phyloP scores from a whole-genome alignment of 1,139 yeast species.

The Sporopachydermia cereana region DNA sequence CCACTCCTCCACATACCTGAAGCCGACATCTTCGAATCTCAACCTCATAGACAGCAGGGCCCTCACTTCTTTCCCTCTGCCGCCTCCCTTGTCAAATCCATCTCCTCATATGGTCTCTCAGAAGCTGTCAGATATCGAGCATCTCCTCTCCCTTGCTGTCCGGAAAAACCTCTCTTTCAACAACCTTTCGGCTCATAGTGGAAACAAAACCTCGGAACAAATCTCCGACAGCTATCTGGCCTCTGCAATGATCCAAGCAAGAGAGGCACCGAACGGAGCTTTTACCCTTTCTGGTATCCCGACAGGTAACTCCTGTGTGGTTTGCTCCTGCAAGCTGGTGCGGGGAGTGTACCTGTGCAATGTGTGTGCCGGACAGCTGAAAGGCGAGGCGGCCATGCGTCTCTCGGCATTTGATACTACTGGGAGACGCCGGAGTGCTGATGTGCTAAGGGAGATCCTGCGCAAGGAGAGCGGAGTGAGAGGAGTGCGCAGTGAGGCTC shows the following conservation, averaged over 20 bases:
- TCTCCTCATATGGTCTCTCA: too few relatives aligned
- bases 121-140: neutral
- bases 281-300: neutral
- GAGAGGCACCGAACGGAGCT: neutral
- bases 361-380: neutral
- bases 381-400: neutral
- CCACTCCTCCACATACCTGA: neutral
- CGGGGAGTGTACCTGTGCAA: neutral
- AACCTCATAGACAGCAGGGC: neutral
- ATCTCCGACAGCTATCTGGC: neutral
- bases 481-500: neutral
- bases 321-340: neutral
- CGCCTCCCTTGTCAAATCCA: too few relatives aligned
- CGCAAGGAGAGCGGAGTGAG: neutral
- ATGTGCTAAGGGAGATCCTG: neutral
- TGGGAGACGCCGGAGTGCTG: constrained; percentile 1
- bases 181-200: too few relatives aligned
- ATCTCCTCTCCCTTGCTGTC: neutral
- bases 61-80: constrained; percentile 1
- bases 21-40: neutral
- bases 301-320: neutral
- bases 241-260: neutral
- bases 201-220: neutral
- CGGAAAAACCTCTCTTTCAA: neutral
- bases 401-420: neutral